Evolutionary conservation across 208 protist species (phyloP), one percentile per base, ranked within the genome.

Genomic region (Entamoeba dispar): DNA sequence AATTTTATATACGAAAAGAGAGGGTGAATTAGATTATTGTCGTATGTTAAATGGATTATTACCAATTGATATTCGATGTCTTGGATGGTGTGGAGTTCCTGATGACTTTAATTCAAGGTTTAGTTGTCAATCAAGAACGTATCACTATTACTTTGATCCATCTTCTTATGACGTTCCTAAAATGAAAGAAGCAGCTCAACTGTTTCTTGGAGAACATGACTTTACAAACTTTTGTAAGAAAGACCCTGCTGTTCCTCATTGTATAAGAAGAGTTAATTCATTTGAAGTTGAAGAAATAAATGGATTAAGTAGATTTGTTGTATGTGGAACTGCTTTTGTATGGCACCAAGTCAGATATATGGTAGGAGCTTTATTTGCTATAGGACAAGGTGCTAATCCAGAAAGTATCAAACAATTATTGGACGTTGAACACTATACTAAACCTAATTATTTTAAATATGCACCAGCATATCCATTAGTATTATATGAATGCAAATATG

Each of bases 311-410:
- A 5, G 34, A 52, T n/a, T 49, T 38, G 73, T 73, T 49, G 50
- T 94, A 7, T 15, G 6, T 27, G 93, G 93, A 6, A 38, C 6
- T 55, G 22, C 52, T 69, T 94, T 94, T 27, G 34, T 94, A 19
- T 94, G 38, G 31, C 73, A 92, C 6, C 93, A 94, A 43, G 93
- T 94, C 3, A 55, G 93, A 94, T 50, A 31, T 50, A 94, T 94
- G 93, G 38, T 92, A 22, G 61, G 49, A 34, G 55, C 92, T 17
- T n/a, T 94, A 8, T 94, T 94, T 49, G 10, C 43, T n/a, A 27
- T 94, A 5, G 93, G 93, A 10, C 17, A 27, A 49, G 77, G 93
- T 4, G 77, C 92, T 19, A 31, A 61, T 19, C 14, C 73, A 43
- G 6, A 5, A 49, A 43, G 50, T 19, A 51, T 94, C 1, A 31